Percentiles rank a stretch among this genome's conserved stretches.
phyloP scores from a whole-genome alignment of 176 grass and related monocot genomes.

The Sorghum bicolor region Sorghum_bicolor_NCBIv3 NC_012873.2:59166501-59167000 shows the following conservation, averaged over 20 bases:
- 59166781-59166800: constrained; percentile 16
- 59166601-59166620: background rate
- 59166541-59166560: background rate
- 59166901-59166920: background rate
- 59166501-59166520: constrained; percentile 18
- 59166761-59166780: constrained; percentile 23
- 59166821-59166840: background rate
- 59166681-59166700: constrained; percentile 17
- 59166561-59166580: constrained; percentile 1
- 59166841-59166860: background rate
- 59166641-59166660: background rate
- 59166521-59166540: background rate
- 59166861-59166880: background rate
- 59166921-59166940: background rate
- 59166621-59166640: constrained; percentile 18
- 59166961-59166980: background rate
- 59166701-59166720: constrained; percentile 25
- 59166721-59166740: constrained; percentile 9
- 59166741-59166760: constrained; percentile 29
- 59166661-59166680: constrained; percentile 21
- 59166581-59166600: constrained; percentile 2
- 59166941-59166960: background rate
- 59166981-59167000: background rate
- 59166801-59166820: constrained; percentile 9
- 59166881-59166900: background rate